Conservation (phyloP, 169 alveolate genomes). For the Plasmodium knowlesi region DNA sequence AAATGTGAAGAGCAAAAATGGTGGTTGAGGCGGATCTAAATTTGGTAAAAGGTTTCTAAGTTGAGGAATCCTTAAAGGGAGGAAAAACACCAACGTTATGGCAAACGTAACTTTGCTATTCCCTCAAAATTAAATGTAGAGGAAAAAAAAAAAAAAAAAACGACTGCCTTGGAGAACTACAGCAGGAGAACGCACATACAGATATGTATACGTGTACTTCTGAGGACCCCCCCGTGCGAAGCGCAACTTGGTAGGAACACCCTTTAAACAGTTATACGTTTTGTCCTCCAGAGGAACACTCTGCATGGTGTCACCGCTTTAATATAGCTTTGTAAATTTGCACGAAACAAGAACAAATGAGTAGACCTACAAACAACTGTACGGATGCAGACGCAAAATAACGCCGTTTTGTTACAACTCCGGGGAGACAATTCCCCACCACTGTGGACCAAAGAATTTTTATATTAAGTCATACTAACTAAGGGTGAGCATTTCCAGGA, state of each 20-base stretch:
- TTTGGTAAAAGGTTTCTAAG: background rate
- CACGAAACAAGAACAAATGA: background rate
- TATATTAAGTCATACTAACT: background rate
- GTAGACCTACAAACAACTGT: background rate
- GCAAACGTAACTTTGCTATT: background rate
- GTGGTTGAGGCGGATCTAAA: too few species aligned
- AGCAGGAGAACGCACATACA: background rate
- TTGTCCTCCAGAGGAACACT: background rate
- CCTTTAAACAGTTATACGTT: too few species aligned
- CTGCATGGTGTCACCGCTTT: background rate
- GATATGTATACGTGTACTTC: background rate
- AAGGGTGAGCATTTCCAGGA: background rate
- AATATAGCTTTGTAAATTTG: background rate
- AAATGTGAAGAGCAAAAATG: background rate
- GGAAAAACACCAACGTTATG: background rate
- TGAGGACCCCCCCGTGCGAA: background rate
- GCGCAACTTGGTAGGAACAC: too few species aligned
- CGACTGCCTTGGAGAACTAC: background rate
- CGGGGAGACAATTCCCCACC: background rate
- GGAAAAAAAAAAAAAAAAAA: background rate
- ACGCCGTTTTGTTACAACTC: background rate
- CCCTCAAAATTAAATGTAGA: background rate
- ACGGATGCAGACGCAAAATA: background rate
- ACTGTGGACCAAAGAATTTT: background rate
- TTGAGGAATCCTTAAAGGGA: background rate